Base-by-base conservation (phyloP, 2,329 filamentous ascomycete genomes). In the Colletotrichum sidae region DNA sequence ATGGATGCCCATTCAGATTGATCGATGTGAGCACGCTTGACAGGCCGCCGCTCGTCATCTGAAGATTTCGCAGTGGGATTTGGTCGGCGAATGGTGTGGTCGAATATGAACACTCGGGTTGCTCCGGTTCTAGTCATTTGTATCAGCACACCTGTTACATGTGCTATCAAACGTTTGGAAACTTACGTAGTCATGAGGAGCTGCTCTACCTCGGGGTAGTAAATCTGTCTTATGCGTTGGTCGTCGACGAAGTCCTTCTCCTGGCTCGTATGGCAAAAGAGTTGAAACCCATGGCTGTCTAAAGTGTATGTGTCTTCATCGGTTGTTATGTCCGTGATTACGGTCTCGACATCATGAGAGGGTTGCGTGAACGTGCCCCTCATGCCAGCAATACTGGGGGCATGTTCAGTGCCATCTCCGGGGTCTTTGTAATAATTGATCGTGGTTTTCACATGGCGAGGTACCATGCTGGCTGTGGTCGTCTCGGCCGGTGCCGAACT, bases 131-230 rank as follows among this genome's bases (percentile, higher is more conserved):
- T 88, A 41, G 2, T 46, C 25, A 25, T 15, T 12, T 13, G 42
- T 2, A 60, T 67, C 68, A 8, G 45, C 17, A 37, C 4, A 10
- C 37, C 10, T 4, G 11, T 17, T 10, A 15, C 25, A 17, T 15
- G 6, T 10, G n/a, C 17, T n/a, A 10, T 10, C 13, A 17, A 17
- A 46, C 6, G n/a, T 11, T 54, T 7, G 74, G 55, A 2, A 12
- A 76, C 74, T 2, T 57, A 57, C 45, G 34, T 34, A 41, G 38
- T 15, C 12, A 25, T 13, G 2, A 57, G 35, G 3, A 94, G 77
- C 55, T 86, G 77, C 75, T 90, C 88, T 25, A 92, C 86, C 74
- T 94, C 91, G 0, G 88, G 86, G 75, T 94, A 95, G 78, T 94
- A 95, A 34, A 83, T 78, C 1, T 77, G 70, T 70, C 86, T 81